phyloP scores from a whole-genome alignment of 1,284 basidiomycete genomes.

The Microbotryum saponariae region DNA sequence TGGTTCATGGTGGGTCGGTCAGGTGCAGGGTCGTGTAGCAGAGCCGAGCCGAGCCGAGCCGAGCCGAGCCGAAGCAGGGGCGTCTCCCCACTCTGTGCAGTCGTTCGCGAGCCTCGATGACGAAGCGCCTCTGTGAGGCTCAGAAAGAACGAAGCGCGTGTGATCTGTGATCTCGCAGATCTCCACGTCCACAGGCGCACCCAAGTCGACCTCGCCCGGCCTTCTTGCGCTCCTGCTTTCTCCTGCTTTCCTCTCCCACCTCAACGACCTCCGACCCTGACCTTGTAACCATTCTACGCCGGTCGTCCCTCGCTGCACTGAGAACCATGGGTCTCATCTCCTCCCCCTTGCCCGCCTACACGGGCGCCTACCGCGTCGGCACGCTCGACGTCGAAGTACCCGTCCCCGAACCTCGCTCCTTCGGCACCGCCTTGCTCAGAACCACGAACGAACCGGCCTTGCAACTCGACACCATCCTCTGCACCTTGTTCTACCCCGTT shows the following conservation, averaged over 20 bases:
- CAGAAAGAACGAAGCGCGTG: background rate
- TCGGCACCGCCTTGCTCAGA: slow-evolving; percentile 36
- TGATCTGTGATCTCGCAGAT: too few relatives aligned
- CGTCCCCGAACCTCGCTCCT: background rate
- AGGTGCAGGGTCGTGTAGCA: background rate
- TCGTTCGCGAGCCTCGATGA: too few relatives aligned
- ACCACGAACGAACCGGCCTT: slow-evolving; percentile 34
- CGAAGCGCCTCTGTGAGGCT: background rate
- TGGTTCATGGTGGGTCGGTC: slow-evolving; percentile 15
- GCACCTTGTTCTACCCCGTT: slow-evolving; percentile 45
- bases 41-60: background rate
- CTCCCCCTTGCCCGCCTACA: slow-evolving; percentile 26
- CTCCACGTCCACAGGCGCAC: background rate
- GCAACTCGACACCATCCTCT: slow-evolving; percentile 42
- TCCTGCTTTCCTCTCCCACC: background rate
- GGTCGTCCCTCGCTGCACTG: background rate
- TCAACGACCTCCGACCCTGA: background rate
- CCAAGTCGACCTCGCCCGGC: too few relatives aligned
- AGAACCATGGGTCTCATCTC: slow-evolving; percentile 30
- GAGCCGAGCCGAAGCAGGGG: background rate
- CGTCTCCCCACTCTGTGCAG: too few relatives aligned
- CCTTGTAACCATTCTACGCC: background rate
- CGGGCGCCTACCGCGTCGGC: slow-evolving; percentile 20
- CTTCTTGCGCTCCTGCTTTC: too few relatives aligned
- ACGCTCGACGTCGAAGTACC: slow-evolving; percentile 25